These are phyloP conservation scores for Carex kokanica DNA, from an alignment of 176 grass and related monocot species.

Conservation along the genomic window DNA sequence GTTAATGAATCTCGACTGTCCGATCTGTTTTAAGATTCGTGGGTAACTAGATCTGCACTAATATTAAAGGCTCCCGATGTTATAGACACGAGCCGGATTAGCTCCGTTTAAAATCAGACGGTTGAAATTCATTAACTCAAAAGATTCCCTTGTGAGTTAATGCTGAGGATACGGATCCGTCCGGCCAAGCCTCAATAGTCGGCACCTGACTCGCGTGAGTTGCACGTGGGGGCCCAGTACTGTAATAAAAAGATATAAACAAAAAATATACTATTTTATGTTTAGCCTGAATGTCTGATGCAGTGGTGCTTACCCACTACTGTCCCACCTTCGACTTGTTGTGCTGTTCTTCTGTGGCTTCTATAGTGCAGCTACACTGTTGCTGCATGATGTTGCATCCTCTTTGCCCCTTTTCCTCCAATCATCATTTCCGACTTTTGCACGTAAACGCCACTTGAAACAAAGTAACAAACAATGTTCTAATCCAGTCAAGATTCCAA, in stretches of 20 bases:
- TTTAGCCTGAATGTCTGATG: background rate
- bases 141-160: too few relatives aligned
- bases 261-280: background rate
- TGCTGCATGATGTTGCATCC: background rate
- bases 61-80: too few relatives aligned
- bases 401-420: background rate
- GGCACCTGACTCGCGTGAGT: constrained; percentile 10
- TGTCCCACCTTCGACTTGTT: background rate
- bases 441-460: background rate
- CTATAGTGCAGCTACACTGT: background rate
- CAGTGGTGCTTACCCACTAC: background rate
- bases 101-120: too few relatives aligned
- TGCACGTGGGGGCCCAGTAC: background rate
- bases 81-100: too few relatives aligned
- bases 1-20: too few relatives aligned
- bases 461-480: background rate
- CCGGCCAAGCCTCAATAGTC: background rate
- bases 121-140: too few relatives aligned
- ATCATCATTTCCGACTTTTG: background rate
- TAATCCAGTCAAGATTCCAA: background rate
- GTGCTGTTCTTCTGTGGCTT: background rate
- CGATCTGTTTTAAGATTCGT: too few relatives aligned
- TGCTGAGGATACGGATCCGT: too few relatives aligned
- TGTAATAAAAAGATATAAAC: background rate
- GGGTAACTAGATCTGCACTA: too few relatives aligned